Evolutionary conservation across 2,329 filamentous ascomycete genomes (phyloP).

Genomic region (Trematosphaeria pertusa): DNA sequence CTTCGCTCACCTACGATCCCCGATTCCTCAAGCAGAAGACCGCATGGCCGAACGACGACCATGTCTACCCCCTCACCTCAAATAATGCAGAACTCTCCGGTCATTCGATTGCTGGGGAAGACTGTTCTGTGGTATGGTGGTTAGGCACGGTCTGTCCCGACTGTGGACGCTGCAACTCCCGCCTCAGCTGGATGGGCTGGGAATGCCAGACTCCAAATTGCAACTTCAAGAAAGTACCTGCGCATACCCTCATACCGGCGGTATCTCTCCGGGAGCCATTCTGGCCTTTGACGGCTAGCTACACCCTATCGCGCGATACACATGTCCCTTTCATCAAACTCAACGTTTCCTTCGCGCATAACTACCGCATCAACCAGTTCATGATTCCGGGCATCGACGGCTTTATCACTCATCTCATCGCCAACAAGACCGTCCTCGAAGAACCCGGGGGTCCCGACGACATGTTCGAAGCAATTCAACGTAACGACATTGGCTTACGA

Average conservation of each 20-base stretch:
- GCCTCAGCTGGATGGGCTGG: constrained; percentile 69
- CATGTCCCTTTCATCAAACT: constrained; percentile 41
- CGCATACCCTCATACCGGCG: constrained; percentile 37
- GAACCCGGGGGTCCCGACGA: constrained; percentile 65
- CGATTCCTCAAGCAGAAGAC: constrained; percentile 65
- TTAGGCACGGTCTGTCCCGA: constrained; percentile 70
- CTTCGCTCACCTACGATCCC: constrained; percentile 59
- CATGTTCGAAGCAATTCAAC: constrained; percentile 61
- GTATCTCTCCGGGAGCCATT: constrained; percentile 42
- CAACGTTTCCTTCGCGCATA: constrained; percentile 42
- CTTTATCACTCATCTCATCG: constrained; percentile 63
- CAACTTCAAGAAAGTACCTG: constrained; percentile 52
- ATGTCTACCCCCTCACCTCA: constrained; percentile 45
- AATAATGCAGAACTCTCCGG: constrained; percentile 34
- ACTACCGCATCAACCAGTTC: constrained; percentile 55
- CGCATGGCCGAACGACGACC: constrained; percentile 48
- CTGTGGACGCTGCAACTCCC: constrained; percentile 68
- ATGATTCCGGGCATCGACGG: constrained; percentile 55
- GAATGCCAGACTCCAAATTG: constrained; percentile 63
- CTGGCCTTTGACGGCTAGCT: constrained; percentile 42
- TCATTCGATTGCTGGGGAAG: constrained; percentile 51
- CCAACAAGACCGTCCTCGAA: constrained; percentile 60
- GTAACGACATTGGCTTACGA: constrained; percentile 46
- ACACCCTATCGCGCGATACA: constrained; percentile 39
- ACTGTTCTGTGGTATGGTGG: constrained; percentile 62